A percentile compares a stretch with the other conserved stretches of the same genome.
Conservation (phyloP, 108 stramenopile species). For the Craspedostauros australis region DNA sequence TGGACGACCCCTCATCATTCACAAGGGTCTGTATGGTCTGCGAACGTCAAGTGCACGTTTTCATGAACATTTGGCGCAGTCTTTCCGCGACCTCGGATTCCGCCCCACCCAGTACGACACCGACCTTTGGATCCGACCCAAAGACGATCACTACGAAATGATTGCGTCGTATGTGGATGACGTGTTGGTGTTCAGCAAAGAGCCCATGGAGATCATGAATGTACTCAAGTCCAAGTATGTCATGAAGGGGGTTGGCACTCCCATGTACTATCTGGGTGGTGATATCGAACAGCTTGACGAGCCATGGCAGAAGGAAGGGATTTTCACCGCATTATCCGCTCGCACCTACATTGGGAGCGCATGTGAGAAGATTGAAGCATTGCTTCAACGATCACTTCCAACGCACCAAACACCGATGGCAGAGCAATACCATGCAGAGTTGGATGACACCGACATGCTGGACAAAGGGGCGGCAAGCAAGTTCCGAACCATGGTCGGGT, state of each 20-base stretch:
- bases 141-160: neutral
- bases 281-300: neutral
- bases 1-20: slow-evolving; percentile 2
- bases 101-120: slow-evolving; percentile 1
- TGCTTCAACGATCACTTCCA: no score
- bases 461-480: slow-evolving; percentile 4
- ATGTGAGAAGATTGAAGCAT: no score
- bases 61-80: slow-evolving; percentile 1
- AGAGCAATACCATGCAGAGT: slow-evolving; percentile 19
- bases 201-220: neutral
- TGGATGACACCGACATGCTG: slow-evolving; percentile 13
- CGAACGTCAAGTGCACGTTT: slow-evolving; percentile 2
- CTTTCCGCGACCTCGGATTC: slow-evolving; percentile 3
- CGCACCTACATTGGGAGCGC: neutral
- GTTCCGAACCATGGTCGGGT: slow-evolving; percentile 23
- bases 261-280: slow-evolving; percentile 1
- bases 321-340: neutral
- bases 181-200: neutral
- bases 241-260: slow-evolving; percentile 1
- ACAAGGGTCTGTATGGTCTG: slow-evolving; percentile 13
- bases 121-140: slow-evolving; percentile 10
- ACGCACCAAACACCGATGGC: slow-evolving; percentile 10
- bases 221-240: neutral
- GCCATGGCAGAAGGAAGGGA: neutral
- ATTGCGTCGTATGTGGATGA: neutral